A percentile compares a stretch with the other conserved stretches of the same genome.
phyloP scores from a whole-genome alignment of 176 grass and related monocot species.

The Melocanna baccifera region DNA sequence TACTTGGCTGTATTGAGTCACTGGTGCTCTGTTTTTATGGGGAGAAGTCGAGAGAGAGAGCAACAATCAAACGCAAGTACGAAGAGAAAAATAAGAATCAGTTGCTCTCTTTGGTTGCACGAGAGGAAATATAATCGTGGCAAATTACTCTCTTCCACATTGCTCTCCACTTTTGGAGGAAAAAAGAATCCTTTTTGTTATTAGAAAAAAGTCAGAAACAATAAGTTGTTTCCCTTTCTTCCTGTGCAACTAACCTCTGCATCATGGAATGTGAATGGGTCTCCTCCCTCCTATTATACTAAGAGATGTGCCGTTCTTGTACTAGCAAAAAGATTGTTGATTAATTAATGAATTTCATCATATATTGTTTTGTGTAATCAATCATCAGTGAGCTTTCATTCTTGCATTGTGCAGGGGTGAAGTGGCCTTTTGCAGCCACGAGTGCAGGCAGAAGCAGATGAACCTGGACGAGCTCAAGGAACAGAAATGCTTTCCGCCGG shows the following conservation, averaged over 20 bases:
- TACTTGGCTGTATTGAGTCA: background rate
- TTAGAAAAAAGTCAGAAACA: background rate
- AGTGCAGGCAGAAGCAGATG: constrained; percentile 82
- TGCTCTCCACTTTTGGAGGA: background rate
- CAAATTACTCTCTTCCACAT: background rate
- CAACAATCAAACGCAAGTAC: constrained; percentile 28
- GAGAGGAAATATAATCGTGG: background rate
- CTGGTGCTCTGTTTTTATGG: background rate
- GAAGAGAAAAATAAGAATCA: background rate
- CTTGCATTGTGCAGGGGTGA: constrained; percentile 59
- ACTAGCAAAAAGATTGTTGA: background rate
- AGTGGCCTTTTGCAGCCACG: constrained; percentile 79
- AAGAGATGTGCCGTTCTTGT: constrained; percentile 1
- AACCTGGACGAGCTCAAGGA: constrained; percentile 76
- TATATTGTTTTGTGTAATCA: background rate
- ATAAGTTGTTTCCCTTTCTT: constrained; percentile 16
- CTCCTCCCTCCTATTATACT: constrained; percentile 18
- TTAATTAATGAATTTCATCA: background rate
- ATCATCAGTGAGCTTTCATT: background rate
- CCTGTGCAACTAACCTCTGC: constrained; percentile 10
- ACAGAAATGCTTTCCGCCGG: constrained; percentile 33
- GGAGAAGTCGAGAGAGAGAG: background rate
- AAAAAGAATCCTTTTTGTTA: background rate
- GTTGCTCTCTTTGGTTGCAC: background rate
- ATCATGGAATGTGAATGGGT: constrained; percentile 26